These are phyloP conservation scores for Elongisporangium senticosum DNA, from an alignment of 352 stramenopile genomes.

Conservation along the genomic window DNA sequence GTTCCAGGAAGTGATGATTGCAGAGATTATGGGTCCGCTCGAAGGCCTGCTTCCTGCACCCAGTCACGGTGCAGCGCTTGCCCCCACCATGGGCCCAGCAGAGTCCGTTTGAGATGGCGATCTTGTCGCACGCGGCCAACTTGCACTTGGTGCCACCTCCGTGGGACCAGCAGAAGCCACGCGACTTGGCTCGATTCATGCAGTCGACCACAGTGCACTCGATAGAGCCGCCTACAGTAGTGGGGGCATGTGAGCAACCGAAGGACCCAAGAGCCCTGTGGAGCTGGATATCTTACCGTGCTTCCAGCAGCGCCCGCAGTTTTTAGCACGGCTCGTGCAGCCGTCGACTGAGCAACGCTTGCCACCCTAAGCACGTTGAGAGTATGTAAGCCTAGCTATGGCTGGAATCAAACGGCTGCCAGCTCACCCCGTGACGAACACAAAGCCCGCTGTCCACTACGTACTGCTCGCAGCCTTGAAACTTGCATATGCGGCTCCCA, in stretches of 20 bases:
- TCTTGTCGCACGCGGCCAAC: slow-evolving; percentile 57
- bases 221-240: slow-evolving; percentile 57
- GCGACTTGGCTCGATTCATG: slow-evolving; percentile 78
- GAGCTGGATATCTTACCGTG: slow-evolving; percentile 28
- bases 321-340: slow-evolving; percentile 69
- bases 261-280: neutral
- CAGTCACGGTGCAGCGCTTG: slow-evolving; percentile 66
- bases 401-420: no score
- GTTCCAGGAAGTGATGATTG: slow-evolving; percentile 53
- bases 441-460: slow-evolving; percentile 76
- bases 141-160: slow-evolving; percentile 83
- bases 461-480: slow-evolving; percentile 70
- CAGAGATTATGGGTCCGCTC: slow-evolving; percentile 76
- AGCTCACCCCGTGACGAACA: slow-evolving; percentile 57
- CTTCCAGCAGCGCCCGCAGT: slow-evolving; percentile 68
- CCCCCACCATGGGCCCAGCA: slow-evolving; percentile 77
- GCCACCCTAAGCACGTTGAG: slow-evolving; percentile 29
- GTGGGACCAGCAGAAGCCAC: slow-evolving; percentile 84
- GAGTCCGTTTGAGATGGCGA: slow-evolving; percentile 69
- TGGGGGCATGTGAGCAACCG: neutral
- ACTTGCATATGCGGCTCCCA: slow-evolving; percentile 66
- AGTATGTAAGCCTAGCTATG: neutral
- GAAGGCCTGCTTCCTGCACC: slow-evolving; percentile 68
- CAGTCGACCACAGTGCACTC: slow-evolving; percentile 68
- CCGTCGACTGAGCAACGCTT: slow-evolving; percentile 54